Base-by-base conservation (phyloP, 805 yeast species). In the Metschnikowia orientalis region DNA sequence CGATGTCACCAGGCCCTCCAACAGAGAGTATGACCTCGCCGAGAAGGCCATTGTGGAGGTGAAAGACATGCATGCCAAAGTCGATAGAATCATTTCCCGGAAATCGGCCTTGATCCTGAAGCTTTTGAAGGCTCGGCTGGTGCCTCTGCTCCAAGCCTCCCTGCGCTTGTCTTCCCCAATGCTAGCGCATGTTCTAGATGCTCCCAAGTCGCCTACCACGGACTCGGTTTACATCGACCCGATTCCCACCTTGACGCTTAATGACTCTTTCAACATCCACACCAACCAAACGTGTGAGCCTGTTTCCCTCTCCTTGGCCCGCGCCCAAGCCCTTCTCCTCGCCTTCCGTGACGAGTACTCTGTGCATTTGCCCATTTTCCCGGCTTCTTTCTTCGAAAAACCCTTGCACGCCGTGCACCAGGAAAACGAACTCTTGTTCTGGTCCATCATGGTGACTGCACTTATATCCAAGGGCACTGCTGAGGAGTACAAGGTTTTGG, bases 1-100 rank as follows among this genome's bases (percentile, higher is more conserved):
- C 27, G 84, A 77, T 42, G 61, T 71, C 12, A 75, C 79, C 9
- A 23, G 20, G 27, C 41, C 46, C 5, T 27, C 46, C 10, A 37
- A 33, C n/a, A 27, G 50, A 17, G 42, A 38, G 12, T 36, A 41
- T 26, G 50, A 45, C 14, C 12, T 30, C 11, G 27, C 41, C 9
- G 48, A 44, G 18, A 35, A 30, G 13, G 20, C 41, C 23, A 34
- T 44, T 8, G 15, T 26, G 18, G 48, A 37, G 18, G 50, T 45
- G 10, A 32, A 32, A 16, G 43, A 35, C 9, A 33, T 45, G 34
- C 48, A 45, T 28, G 32, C 34, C 11, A 30, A 25, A 24, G 37
- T 45, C 18, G 44, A 44, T 17, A 18, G 24, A 12, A 35, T 41
- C 16, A 40, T 45, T 18, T 26, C 37, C 22, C 17, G 23, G 13